Evolutionary conservation across 2,329 filamentous ascomycete genomes (phyloP).

Genomic region (Juglanconis oblonga): DNA sequence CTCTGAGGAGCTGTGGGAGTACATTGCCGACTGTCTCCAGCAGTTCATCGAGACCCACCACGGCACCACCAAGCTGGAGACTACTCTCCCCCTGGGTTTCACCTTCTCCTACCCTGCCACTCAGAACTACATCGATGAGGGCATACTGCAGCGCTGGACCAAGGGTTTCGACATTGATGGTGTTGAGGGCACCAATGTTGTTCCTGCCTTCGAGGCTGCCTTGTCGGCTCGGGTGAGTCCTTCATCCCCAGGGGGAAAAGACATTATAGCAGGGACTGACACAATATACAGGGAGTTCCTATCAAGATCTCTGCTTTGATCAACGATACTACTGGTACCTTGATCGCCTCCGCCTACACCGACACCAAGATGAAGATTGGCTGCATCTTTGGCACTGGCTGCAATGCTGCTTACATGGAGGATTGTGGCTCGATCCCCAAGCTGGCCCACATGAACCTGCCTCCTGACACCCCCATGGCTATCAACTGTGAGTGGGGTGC

Average conservation of each 20-base stretch:
- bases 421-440: conserved; percentile 88
- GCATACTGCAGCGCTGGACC: conserved; percentile 90
- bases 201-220: conserved; percentile 80
- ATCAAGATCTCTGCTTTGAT: conserved; percentile 92
- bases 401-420: conserved; percentile 99
- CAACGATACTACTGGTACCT: conserved; percentile 95
- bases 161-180: conserved; percentile 95
- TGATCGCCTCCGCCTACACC: conserved; percentile 97
- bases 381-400: conserved; percentile 97
- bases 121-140: conserved; percentile 90
- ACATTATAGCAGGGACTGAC: conserved; percentile 23
- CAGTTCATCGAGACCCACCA: conserved; percentile 89
- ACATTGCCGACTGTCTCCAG: conserved; percentile 87
- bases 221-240: conserved; percentile 62
- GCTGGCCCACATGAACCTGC: conserved; percentile 85
- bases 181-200: conserved; percentile 87
- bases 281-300: conserved; percentile 65
- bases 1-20: conserved; percentile 87
- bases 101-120: conserved; percentile 95
- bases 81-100: conserved; percentile 78
- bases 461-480: conserved; percentile 79
- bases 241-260: background rate
- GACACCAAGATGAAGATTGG: conserved; percentile 90
- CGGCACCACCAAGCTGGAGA: conserved; percentile 58
- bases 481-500: conserved; percentile 99